These are phyloP conservation scores for Rhizopogon vulgaris DNA, from an alignment of 768 basidiomycete genomes.

Conservation along the genomic window DNA sequence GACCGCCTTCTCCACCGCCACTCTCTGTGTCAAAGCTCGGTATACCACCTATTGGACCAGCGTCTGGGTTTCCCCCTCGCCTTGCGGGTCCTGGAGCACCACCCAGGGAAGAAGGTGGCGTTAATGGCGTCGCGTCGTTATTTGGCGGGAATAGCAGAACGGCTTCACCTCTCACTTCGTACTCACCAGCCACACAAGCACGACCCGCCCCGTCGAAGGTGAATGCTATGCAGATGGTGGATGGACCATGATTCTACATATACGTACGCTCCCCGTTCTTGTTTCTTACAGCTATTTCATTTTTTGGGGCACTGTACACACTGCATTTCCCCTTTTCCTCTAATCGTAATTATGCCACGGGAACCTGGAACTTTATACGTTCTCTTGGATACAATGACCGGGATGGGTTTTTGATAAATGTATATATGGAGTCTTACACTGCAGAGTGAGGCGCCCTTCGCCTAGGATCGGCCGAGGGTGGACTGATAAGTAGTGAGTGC, in stretches of 20 bases:
- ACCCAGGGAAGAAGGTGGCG: conserved; percentile 4
- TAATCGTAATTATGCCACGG: not conserved
- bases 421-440: not conserved
- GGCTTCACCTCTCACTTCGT: not conserved
- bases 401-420: not conserved
- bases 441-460: not conserved
- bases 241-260: not conserved
- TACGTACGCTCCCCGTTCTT: not conserved
- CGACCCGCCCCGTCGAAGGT: not conserved
- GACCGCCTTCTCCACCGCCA: conserved; percentile 16
- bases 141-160: not conserved
- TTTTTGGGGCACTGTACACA: not conserved
- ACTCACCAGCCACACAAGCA: not conserved
- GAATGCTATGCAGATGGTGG: conserved; percentile 1
- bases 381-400: not conserved
- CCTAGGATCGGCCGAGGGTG: not conserved
- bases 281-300: not conserved
- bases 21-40: conserved; percentile 19
- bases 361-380: conserved; percentile 1
- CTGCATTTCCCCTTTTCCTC: not conserved
- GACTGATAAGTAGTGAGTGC: not conserved
- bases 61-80: conserved; percentile 19
- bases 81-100: conserved; percentile 25
- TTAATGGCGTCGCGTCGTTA: not conserved
- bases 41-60: conserved; percentile 12